phyloP scores from a whole-genome alignment of 495 filamentous ascomycete genomes.

The Xylaria telfairii region DNA sequence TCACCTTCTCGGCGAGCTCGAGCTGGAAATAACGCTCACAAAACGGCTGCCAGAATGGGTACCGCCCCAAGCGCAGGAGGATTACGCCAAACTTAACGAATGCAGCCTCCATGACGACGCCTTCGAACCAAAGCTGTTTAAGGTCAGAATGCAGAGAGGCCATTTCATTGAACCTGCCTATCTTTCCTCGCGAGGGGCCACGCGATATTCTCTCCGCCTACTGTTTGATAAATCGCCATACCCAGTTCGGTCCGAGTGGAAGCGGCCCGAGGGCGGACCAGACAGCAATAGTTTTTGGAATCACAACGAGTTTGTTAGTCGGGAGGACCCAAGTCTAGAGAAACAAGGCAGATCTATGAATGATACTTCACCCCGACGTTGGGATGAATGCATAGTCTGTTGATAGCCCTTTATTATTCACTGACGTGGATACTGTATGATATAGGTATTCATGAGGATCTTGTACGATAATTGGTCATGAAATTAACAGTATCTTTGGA shows the following conservation, averaged over 20 bases:
- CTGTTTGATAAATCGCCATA: constrained; percentile 42
- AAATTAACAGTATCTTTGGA: not conserved
- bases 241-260: constrained; percentile 38
- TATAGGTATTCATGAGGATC: not conserved
- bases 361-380: constrained; percentile 8
- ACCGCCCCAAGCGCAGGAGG: constrained; percentile 17
- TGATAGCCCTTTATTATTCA: constrained; percentile 10
- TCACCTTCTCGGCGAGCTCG: constrained; percentile 36
- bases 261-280: constrained; percentile 30
- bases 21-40: constrained; percentile 38
- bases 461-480: not conserved
- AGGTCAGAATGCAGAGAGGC: constrained; percentile 38
- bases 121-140: constrained; percentile 37
- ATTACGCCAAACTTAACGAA: constrained; percentile 30
- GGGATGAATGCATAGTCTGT: constrained; percentile 28
- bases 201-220: constrained; percentile 35
- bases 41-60: constrained; percentile 29
- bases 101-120: constrained; percentile 34
- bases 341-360: constrained; percentile 30
- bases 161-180: constrained; percentile 35
- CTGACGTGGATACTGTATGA: not conserved
- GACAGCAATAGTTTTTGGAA: constrained; percentile 36
- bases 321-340: constrained; percentile 25
- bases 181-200: constrained; percentile 10
- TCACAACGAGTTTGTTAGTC: constrained; percentile 34